Evolutionary conservation across 371 early-diverging fungal species (phyloP).

Genomic region (Mortierella sp.): DNA sequence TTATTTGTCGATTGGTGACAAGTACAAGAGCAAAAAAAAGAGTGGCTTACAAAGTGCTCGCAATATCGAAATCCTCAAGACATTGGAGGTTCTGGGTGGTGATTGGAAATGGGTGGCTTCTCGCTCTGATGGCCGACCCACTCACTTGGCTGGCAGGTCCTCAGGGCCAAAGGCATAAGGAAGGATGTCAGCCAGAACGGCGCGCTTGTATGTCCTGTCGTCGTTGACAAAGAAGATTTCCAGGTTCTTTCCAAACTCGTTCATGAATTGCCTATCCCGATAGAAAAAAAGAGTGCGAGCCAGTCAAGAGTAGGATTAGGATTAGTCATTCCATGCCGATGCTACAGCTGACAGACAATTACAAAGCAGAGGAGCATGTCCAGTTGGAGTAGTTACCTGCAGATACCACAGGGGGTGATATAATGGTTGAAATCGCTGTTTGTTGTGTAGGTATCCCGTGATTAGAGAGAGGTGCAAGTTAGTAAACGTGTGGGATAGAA

Average conservation of each 20-base stretch:
- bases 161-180: slow-evolving; percentile 79
- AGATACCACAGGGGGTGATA: slow-evolving; percentile 86
- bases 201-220: slow-evolving; percentile 63
- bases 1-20: not conserved
- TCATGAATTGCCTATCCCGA: slow-evolving; percentile 78
- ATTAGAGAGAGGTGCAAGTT: slow-evolving; percentile 7
- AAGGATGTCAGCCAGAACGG: slow-evolving; percentile 69
- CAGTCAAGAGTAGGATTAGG: not conserved
- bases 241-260: slow-evolving; percentile 78
- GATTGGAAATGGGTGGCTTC: not conserved
- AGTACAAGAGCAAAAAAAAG: not conserved
- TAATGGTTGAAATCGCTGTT: slow-evolving; percentile 62
- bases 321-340: not conserved
- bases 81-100: not conserved
- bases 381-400: slow-evolving; percentile 63
- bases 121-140: not conserved
- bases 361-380: not conserved
- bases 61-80: not conserved
- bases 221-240: slow-evolving; percentile 71
- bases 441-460: not conserved
- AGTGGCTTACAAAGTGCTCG: not conserved
- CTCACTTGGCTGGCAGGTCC: slow-evolving; percentile 33
- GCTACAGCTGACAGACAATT: not conserved
- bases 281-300: not conserved
- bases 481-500: slow-evolving; percentile 9